phyloP scores from a whole-genome alignment of 371 early-diverging fungal species.

The Mucor racemosus region DNA sequence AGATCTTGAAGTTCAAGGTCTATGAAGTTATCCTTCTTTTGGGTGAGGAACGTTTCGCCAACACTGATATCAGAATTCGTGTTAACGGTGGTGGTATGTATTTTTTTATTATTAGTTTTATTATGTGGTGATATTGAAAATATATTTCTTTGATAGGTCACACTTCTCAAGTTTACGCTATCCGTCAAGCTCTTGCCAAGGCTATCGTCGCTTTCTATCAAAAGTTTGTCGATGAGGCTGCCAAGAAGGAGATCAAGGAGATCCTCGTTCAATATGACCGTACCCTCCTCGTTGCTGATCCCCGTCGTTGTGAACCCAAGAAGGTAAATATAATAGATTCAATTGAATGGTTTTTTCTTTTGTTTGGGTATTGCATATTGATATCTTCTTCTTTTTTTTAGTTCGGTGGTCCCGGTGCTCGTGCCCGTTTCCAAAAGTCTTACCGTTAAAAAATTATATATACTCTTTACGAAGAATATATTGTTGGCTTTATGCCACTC shows the following conservation, averaged over 20 bases:
- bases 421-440: conserved; percentile 99
- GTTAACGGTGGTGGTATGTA: conserved; percentile 95
- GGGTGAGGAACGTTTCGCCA: conserved; percentile 95
- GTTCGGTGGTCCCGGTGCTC: conserved; percentile 99
- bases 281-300: conserved; percentile 98
- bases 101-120: background rate
- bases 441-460: conserved; percentile 77
- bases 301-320: conserved; percentile 99
- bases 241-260: conserved; percentile 99
- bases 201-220: conserved; percentile 99
- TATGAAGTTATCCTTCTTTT: conserved; percentile 98
- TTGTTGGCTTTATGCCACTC: background rate
- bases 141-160: conserved; percentile 43
- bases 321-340: conserved; percentile 56
- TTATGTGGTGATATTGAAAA: background rate
- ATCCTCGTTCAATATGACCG: conserved; percentile 97
- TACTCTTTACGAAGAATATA: conserved; percentile 2
- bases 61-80: conserved; percentile 97
- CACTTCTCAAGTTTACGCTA: conserved; percentile 97
- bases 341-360: background rate
- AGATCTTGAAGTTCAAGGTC: conserved; percentile 97
- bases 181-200: conserved; percentile 99
- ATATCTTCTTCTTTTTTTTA: conserved; percentile 10
- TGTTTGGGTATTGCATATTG: background rate
- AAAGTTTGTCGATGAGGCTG: conserved; percentile 98